phyloP scores from a whole-genome alignment of 352 stramenopile genomes.

The Globisporangium rhizosaccharum region DNA sequence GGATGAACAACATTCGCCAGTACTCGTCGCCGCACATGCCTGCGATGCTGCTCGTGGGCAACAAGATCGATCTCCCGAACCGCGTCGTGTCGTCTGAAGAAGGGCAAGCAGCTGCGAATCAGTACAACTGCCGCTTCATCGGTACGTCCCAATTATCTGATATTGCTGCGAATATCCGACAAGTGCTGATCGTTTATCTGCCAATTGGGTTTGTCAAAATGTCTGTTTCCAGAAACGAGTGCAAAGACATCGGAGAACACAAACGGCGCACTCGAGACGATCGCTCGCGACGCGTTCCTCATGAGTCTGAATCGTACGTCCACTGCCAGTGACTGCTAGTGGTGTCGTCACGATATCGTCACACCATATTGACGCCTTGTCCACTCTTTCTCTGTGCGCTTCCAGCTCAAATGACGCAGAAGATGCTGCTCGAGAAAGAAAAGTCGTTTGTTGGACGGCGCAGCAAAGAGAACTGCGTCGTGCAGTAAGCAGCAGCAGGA shows the following conservation, averaged over 20 bases:
- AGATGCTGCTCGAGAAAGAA: constrained; percentile 74
- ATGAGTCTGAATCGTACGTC: constrained; percentile 85
- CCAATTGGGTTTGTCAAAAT: neutral
- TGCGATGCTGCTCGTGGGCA: constrained; percentile 86
- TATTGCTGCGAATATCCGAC: neutral
- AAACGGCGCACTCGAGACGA: constrained; percentile 80
- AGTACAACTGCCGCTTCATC: constrained; percentile 87
- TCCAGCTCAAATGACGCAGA: constrained; percentile 69
- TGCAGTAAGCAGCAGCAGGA: constrained; percentile 32
- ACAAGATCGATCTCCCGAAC: constrained; percentile 91
- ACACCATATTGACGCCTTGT: neutral
- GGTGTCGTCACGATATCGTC: neutral
- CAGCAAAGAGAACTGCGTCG: constrained; percentile 80
- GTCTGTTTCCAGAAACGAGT: constrained; percentile 65
- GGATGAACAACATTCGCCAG: constrained; percentile 94
- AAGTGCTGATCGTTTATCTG: neutral
- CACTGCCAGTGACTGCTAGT: neutral
- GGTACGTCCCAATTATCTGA: constrained; percentile 28
- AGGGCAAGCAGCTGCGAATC: constrained; percentile 69
- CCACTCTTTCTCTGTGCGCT: neutral
- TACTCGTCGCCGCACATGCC: constrained; percentile 73
- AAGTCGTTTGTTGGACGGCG: constrained; percentile 62
- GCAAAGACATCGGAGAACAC: constrained; percentile 87
- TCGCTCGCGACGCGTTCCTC: constrained; percentile 78
- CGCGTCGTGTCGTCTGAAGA: constrained; percentile 74